Evolutionary conservation across 169 alveolate genomes (phyloP).

Genomic region (Cryptosporidium parvum): DNA sequence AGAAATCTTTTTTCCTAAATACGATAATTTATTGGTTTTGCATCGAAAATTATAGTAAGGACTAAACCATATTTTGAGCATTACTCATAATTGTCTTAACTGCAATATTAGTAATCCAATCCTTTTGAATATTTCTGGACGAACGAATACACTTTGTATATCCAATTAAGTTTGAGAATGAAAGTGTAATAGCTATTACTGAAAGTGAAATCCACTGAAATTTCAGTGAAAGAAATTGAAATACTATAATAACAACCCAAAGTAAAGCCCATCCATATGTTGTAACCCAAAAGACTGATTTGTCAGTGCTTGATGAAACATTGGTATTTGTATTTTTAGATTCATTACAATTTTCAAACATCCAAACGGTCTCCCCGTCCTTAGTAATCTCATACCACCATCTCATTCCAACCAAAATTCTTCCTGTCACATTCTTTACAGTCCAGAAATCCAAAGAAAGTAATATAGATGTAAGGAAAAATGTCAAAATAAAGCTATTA

Average conservation of each 20-base stretch:
- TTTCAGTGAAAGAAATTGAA: conserved; percentile 77
- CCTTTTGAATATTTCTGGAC: conserved; percentile 74
- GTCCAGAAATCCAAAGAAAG: conserved; percentile 87
- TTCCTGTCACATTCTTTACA: conserved; percentile 87
- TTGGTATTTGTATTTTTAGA: conserved; percentile 72
- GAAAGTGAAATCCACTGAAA: conserved; percentile 80
- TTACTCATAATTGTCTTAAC: conserved; percentile 46
- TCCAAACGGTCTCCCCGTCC: conserved; percentile 86
- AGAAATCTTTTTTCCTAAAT: no score
- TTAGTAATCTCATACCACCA: conserved; percentile 89
- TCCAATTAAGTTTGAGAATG: conserved; percentile 80
- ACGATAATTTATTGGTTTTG: no score
- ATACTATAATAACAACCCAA: conserved; percentile 79
- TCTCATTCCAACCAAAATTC: conserved; percentile 85
- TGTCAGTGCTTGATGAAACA: conserved; percentile 80
- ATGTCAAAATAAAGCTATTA: conserved; percentile 79
- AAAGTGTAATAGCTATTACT: conserved; percentile 78
- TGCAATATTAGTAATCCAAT: conserved; percentile 80
- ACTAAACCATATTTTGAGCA: conserved; percentile 35
- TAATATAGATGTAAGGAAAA: conserved; percentile 80
- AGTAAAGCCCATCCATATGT: conserved; percentile 81
- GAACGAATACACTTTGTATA: conserved; percentile 79
- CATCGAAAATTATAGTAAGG: neutral
- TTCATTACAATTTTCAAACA: conserved; percentile 83
- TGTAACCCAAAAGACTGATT: conserved; percentile 85